Evolutionary conservation across 768 basidiomycete species (phyloP).

Genomic region (Leccinellum rugosiceps): DNA sequence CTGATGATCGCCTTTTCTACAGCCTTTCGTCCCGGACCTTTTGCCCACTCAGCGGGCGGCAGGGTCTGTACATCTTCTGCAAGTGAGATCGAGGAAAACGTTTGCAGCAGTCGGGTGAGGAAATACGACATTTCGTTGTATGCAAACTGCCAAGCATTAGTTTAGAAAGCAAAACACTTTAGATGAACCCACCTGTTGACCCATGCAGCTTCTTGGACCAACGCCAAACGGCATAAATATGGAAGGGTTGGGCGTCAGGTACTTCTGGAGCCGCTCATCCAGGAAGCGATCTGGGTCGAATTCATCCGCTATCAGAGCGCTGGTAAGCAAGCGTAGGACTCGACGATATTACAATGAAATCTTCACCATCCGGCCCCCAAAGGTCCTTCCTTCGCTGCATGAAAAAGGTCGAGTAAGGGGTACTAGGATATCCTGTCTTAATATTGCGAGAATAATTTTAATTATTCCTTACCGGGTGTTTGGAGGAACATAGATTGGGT

Average conservation of each 20-base stretch:
- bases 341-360: neutral
- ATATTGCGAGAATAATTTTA: neutral
- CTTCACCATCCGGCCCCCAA: slow-evolving; percentile 65
- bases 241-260: slow-evolving; percentile 53
- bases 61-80: slow-evolving; percentile 43
- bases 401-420: slow-evolving; percentile 44
- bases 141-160: slow-evolving; percentile 44
- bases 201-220: slow-evolving; percentile 37
- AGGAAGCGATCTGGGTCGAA: slow-evolving; percentile 72
- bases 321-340: neutral
- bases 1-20: slow-evolving; percentile 46
- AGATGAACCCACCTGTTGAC: slow-evolving; percentile 31
- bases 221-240: slow-evolving; percentile 45
- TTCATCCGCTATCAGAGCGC: slow-evolving; percentile 38
- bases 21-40: slow-evolving; percentile 33
- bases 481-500: slow-evolving; percentile 33
- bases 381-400: slow-evolving; percentile 64
- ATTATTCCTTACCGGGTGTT: slow-evolving; percentile 23
- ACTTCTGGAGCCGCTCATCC: slow-evolving; percentile 55
- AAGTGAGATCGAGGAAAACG: slow-evolving; percentile 45
- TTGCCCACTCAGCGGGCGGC: slow-evolving; percentile 46
- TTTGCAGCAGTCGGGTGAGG: slow-evolving; percentile 57
- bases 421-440: slow-evolving; percentile 21
- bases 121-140: slow-evolving; percentile 66
- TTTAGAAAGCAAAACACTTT: neutral